Evolutionary conservation across 2,329 filamentous ascomycete genomes (phyloP).

Genomic region (Waltergamsia citrina): DNA sequence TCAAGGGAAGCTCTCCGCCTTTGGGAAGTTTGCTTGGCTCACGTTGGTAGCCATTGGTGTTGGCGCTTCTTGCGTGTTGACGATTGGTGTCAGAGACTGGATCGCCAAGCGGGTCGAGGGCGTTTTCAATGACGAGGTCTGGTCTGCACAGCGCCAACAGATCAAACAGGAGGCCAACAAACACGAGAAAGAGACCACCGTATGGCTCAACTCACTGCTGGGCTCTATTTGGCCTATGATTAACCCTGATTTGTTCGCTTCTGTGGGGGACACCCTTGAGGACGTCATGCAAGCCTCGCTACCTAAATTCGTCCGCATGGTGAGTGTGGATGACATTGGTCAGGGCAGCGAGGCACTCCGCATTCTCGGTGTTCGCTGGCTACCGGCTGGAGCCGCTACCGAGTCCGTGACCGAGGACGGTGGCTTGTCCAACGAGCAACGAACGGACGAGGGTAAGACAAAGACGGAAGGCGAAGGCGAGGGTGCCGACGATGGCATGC

Average conservation of each 20-base stretch:
- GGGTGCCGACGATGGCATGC: slow-evolving; percentile 21
- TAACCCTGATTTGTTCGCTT: slow-evolving; percentile 65
- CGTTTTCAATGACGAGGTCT: slow-evolving; percentile 60
- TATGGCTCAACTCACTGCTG: slow-evolving; percentile 64
- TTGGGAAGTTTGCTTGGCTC: slow-evolving; percentile 11
- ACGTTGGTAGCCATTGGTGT: slow-evolving; percentile 10
- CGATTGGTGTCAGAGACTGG: slow-evolving; percentile 46
- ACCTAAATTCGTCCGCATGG: slow-evolving; percentile 61
- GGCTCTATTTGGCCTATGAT: slow-evolving; percentile 63
- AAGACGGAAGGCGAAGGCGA: no score
- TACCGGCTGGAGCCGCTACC: slow-evolving; percentile 61
- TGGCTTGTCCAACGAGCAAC: slow-evolving; percentile 31
- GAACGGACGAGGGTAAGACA: slow-evolving; percentile 26
- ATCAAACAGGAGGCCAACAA: slow-evolving; percentile 29
- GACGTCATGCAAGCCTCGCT: slow-evolving; percentile 74
- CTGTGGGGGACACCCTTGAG: slow-evolving; percentile 61
- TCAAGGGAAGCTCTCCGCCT: slow-evolving; percentile 10
- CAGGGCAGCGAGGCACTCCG: slow-evolving; percentile 64
- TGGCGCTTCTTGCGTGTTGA: slow-evolving; percentile 11
- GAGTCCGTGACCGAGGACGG: slow-evolving; percentile 50
- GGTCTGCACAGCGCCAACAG: slow-evolving; percentile 53
- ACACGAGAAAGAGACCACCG: slow-evolving; percentile 51
- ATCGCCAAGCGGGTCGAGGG: slow-evolving; percentile 49
- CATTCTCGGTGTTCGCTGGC: slow-evolving; percentile 62
- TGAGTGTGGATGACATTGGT: slow-evolving; percentile 65